These are phyloP conservation scores for Lanmaoa pseudosensibilis DNA, from an alignment of 768 basidiomycete species.

Conservation along the genomic window DNA sequence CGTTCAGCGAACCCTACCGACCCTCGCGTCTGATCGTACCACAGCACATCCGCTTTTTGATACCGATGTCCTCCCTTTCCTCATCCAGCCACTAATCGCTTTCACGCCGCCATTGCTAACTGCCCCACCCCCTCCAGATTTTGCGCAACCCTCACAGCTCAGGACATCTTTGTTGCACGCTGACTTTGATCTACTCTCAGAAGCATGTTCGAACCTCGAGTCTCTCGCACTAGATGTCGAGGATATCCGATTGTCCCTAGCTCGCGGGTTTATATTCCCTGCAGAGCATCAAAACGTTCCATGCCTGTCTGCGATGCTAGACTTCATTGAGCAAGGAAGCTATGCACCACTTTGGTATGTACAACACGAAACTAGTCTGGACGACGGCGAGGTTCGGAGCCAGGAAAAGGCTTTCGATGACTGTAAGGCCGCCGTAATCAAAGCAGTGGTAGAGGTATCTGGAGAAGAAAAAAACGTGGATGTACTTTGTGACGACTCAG, in stretches of 20 bases:
- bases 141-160: constrained; percentile 41
- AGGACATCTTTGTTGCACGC: constrained; percentile 51
- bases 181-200: constrained; percentile 73
- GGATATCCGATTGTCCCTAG: constrained; percentile 70
- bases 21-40: constrained; percentile 2
- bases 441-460: constrained; percentile 81
- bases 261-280: constrained; percentile 60
- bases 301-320: constrained; percentile 62
- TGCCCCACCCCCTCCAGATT: constrained; percentile 37
- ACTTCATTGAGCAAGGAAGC: constrained; percentile 72
- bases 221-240: constrained; percentile 77
- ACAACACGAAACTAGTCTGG: constrained; percentile 33
- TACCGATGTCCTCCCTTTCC: constrained; percentile 60
- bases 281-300: constrained; percentile 55
- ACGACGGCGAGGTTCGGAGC: constrained; percentile 48
- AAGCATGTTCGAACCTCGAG: constrained; percentile 74
- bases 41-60: constrained; percentile 59
- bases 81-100: constrained; percentile 55
- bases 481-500: constrained; percentile 71
- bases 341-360: constrained; percentile 67
- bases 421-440: constrained; percentile 85
- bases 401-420: constrained; percentile 75
- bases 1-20: constrained; percentile 9
- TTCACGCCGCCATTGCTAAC: constrained; percentile 58
- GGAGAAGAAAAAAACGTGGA: constrained; percentile 80